Evolutionary conservation across 108 stramenopile genomes (phyloP), one percentile per base, ranked within the genome.

Genomic region (Parietichytrium sp.): DNA sequence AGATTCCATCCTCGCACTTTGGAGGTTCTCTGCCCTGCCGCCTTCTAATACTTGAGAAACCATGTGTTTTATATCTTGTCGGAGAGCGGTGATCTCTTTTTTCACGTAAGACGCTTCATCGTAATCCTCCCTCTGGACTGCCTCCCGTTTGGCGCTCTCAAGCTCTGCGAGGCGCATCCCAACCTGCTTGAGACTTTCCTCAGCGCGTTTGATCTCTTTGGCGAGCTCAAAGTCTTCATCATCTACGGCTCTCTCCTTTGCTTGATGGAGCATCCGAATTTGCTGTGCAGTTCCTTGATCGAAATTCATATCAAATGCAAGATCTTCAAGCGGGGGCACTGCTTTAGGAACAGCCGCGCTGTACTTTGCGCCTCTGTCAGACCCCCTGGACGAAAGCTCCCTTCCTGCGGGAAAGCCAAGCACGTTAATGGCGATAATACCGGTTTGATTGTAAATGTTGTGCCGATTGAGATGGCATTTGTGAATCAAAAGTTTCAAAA

Each of bases 151-250:
- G 29, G 31, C 79, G 8, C 16, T 49, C 83, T 52, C 51, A 0
- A 84, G 81, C 0, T 36, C 8, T 10, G 53, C 52, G 3, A 81
- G 33, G 25, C 42, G 29, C 0, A 54, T 45, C 0, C 80, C 83
- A 3, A 80, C 16, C 7, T 38, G 33, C 7, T 54, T 33, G 4
- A 84, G 27, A 29, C 25, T 13, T 29, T 29, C 54, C 49, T 84
- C 83, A 16, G 51, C 79, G 29, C 30, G 87, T 84, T 90, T 90
- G 51, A 89, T 81, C 78, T 77, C 55, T 79, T 89, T 90, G 33
- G 89, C 89, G n/a, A 82, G 54, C 55, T 84, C 86, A 50, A 88
- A 90, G 47, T 90, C 89, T 47, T 90, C 90, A 12, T 78, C 81
- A 31, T 81, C 84, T 16, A 90, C 88, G 23, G 90, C 90, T 27